Base-by-base conservation (phyloP, 2,329 filamentous ascomycete species). In the Boeremia lycopersici region DNA sequence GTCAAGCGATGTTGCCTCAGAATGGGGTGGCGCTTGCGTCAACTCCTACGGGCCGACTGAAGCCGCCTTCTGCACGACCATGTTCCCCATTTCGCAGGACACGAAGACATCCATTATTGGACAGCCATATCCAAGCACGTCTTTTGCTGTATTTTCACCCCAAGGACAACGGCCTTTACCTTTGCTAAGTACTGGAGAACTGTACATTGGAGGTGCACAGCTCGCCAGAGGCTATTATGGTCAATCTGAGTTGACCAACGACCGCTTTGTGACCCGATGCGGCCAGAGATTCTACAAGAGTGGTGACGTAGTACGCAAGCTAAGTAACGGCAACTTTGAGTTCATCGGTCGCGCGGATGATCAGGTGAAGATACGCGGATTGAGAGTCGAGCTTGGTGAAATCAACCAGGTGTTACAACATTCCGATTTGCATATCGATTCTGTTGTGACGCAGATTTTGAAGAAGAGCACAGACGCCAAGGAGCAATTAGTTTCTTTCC, bases 181-280 rank as follows among this genome's bases (percentile, higher is more conserved):
- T n/a, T 43, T 73, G 1, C 68, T 78, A 47, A 73, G 74, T 10
- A 59, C 72, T 6, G 78, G 78, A 8, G 79, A 82, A 60, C 65
- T 82, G 12, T 78, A 75, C 40, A 77, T 81, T 41, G 76, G 77
- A 35, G 79, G 79, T 10, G 67, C 74, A 9, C 79, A 81, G 58
- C 64, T 81, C 4, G 79, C 78, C 15, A 66, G 76, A 34, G 78
- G 75, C 11, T 81, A 81, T 48, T 65, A 78, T 48, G 68, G 74
- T 34, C 75, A 73, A 17, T 6, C 60, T 8, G 56, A 65, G 36
- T 65, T 76, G 8, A 74, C 71, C 2, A 52, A 61, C 4, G 62
- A 73, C 6, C 63, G 57, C 28, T 76, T 76, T 35, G 60, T 75
- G 7, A 48, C 52, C 8, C 60, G 58, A 29, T 61, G 64, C 48